Base-by-base conservation (phyloP, 805 yeast genomes). In the Suhomyces vadensis region DNA sequence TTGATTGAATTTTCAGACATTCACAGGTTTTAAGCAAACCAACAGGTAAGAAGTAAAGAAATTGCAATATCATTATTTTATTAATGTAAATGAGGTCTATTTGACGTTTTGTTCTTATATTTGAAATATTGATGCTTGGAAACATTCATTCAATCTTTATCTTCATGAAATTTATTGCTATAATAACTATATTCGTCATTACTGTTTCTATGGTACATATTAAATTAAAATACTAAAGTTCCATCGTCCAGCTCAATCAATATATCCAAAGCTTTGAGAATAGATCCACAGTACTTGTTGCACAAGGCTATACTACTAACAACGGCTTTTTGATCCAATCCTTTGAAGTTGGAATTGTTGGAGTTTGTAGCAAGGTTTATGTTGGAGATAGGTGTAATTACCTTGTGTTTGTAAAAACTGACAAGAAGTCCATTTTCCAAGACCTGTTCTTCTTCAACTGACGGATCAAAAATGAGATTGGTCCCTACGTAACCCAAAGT, bases 371-470 rank as follows among this genome's bases (percentile, higher is more conserved):
- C 82, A 20, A 88, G 69, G 38, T 83, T 81, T n/a, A 86, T 63
- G 14, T 85, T 82, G 50, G 82, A 75, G 3, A 90, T 69, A 0
- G 97, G 96, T 0, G 95, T 76, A 8, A 82, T 78, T 1, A 87
- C 78, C 45, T 74, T 71, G n/a, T 81, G 82, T 45, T 82, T 68
- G 44, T 78, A 77, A 81, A 85, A 92, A 25, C 91, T 83, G 3
- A 87, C 60, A 37, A 90, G 69, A 16, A 92, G 51, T 1, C 96
- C 96, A 47, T 87, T 84, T 51, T 92, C 96, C 47, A 90, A 75
- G 2, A 91, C 96, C 48, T 82, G 87, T 60, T 87, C 91, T 63
- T 92, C 99, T 47, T 84, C 87, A n/a, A 79, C 69, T 1, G 95
- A 83, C 0, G 99, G 98, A 59, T 92, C 99, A 20, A 91, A 71